Evolutionary conservation across 2,329 filamentous ascomycete species (phyloP).

Genomic region (Cyphellophora europaea): DNA sequence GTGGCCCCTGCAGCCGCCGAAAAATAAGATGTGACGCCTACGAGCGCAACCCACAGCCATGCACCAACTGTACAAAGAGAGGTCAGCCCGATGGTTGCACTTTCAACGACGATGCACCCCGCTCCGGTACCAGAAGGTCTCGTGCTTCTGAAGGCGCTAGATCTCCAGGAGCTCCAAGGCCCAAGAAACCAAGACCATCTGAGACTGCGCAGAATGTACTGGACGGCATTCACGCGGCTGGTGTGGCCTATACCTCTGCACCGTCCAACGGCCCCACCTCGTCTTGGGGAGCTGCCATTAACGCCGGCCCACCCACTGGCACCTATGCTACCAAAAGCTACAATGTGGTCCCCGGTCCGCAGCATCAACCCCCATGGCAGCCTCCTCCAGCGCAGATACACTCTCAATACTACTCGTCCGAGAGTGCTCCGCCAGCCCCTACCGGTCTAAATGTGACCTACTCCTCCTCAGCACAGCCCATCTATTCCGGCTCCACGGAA

Average conservation of each 20-base stretch:
- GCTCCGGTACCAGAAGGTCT: constrained; percentile 1
- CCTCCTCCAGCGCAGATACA: neutral
- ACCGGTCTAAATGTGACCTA: too few species aligned
- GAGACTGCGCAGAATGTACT: neutral
- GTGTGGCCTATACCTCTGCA: neutral
- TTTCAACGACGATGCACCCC: constrained; percentile 2
- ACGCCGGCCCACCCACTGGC: neutral
- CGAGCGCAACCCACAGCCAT: neutral
- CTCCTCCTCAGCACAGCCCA: neutral
- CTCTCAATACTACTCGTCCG: neutral
- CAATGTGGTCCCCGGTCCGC: neutral
- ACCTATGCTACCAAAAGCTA: neutral
- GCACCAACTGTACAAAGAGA: constrained; percentile 1
- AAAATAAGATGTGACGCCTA: constrained; percentile 2
- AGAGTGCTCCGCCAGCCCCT: neutral
- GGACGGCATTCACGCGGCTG: neutral
- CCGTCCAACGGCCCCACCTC: neutral
- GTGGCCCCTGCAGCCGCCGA: neutral
- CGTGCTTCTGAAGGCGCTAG: neutral
- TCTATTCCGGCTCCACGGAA: too few species aligned
- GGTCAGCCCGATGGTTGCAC: constrained; percentile 2
- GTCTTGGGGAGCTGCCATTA: neutral
- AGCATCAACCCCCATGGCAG: neutral
- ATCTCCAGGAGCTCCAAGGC: neutral
- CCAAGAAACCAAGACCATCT: constrained; percentile 2